Percentiles rank a stretch among this genome's conserved stretches.
Evolutionary conservation across 306 rosid species (phyloP).

Genomic region (Mimosa pudica): DNA sequence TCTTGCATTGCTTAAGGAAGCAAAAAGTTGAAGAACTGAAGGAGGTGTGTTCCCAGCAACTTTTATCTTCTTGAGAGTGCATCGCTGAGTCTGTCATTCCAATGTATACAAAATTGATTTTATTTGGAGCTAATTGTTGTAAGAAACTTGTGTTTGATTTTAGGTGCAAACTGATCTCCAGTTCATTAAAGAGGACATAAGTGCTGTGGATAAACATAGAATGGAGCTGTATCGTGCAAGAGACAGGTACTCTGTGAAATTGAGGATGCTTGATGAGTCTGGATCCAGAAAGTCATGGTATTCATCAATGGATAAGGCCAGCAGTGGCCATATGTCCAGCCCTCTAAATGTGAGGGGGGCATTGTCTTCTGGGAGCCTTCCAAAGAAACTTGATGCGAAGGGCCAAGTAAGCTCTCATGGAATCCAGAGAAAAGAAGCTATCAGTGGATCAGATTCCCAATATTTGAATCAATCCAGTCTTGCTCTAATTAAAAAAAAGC

Average conservation of each 20-base stretch:
- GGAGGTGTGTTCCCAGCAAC: conserved; percentile 60
- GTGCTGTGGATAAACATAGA: conserved; percentile 85
- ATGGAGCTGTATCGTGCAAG: conserved; percentile 77
- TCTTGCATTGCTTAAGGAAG: conserved; percentile 84
- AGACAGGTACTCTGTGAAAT: conserved; percentile 68
- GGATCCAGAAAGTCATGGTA: conserved; percentile 75
- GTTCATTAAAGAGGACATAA: conserved; percentile 86
- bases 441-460: conserved; percentile 73
- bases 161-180: conserved; percentile 94
- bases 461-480: conserved; percentile 63
- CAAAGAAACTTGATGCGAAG: conserved; percentile 63
- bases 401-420: conserved; percentile 61
- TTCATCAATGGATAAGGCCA: conserved; percentile 59
- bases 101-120: not conserved
- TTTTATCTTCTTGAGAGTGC: conserved; percentile 6
- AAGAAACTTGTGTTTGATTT: conserved; percentile 30
- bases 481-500: conserved; percentile 75
- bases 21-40: conserved; percentile 82
- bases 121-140: conserved; percentile 25
- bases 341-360: conserved; percentile 63
- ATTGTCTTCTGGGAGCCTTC: conserved; percentile 62
- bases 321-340: conserved; percentile 54
- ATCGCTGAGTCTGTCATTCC: conserved; percentile 20
- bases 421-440: conserved; percentile 65
- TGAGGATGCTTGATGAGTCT: conserved; percentile 70